Percentiles rank a stretch among this genome's conserved stretches.
Evolutionary conservation across 371 early-diverging fungal species (phyloP).

Genomic region (Zychaea mexicana): DNA sequence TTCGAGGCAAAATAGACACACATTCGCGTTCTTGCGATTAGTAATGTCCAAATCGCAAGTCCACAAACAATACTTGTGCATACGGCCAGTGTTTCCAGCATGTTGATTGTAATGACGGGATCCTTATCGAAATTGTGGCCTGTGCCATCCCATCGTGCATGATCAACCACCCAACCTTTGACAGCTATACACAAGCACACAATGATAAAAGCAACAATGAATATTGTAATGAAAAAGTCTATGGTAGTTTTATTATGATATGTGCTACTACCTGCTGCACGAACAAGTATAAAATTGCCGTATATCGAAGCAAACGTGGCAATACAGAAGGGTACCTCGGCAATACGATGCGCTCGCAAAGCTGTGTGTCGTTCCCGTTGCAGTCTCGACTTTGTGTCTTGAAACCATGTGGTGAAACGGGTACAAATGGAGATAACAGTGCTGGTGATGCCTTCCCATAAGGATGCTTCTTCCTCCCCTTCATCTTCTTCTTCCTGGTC

Average conservation of each 20-base stretch:
- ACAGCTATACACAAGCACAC: conserved; percentile 6
- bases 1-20: conserved; percentile 12
- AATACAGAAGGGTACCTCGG: conserved; percentile 17
- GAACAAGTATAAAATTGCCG: conserved; percentile 18
- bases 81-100: background rate
- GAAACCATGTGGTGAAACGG: background rate
- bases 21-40: conserved; percentile 18
- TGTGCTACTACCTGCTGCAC: conserved; percentile 11
- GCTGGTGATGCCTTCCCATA: background rate
- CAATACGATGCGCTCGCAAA: background rate
- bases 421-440: background rate
- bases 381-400: background rate
- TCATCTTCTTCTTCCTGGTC: background rate
- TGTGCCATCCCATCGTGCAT: conserved; percentile 17
- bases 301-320: conserved; percentile 19
- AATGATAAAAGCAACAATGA: background rate
- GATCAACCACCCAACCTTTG: conserved; percentile 23
- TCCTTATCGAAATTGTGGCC: conserved; percentile 19
- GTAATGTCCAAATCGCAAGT: conserved; percentile 5
- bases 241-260: background rate
- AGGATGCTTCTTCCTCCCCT: background rate
- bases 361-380: background rate
- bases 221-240: no score
- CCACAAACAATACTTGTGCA: conserved; percentile 6
- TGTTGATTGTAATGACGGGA: background rate